Evolutionary conservation across 116 monocot species (phyloP).

Genomic region (Dioscorea cayenensis): DNA sequence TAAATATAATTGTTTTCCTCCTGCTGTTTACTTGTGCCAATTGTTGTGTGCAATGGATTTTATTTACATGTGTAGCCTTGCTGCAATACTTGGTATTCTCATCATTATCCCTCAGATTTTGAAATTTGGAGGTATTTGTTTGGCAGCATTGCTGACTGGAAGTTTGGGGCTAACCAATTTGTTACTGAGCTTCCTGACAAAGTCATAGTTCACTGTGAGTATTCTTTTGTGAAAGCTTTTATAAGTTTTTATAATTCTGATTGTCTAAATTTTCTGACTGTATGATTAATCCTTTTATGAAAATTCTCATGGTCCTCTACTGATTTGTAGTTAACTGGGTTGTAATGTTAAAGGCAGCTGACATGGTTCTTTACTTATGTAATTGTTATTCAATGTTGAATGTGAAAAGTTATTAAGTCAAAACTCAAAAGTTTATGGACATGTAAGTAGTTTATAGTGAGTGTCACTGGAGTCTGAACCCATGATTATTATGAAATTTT

Average conservation of each 20-base stretch:
- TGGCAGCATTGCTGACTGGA: constrained; percentile 71
- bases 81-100: not conserved
- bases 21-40: not conserved
- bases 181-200: constrained; percentile 53
- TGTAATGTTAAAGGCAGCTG: no score
- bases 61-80: not conserved
- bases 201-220: constrained; percentile 92
- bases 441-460: no score
- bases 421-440: no score
- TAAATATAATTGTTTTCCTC: not conserved
- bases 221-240: not conserved
- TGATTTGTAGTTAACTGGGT: no score
- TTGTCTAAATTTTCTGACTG: not conserved
- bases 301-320: not conserved
- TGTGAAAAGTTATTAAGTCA: no score
- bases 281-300: not conserved
- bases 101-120: not conserved
- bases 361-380: no score
- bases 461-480: no score
- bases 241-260: not conserved
- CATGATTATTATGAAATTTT: no score
- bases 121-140: not conserved
- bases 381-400: no score
- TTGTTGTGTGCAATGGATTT: not conserved
- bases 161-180: constrained; percentile 68